phyloP scores from a whole-genome alignment of 2,329 filamentous ascomycete genomes.

The Dothideomycetes sp. region DNA sequence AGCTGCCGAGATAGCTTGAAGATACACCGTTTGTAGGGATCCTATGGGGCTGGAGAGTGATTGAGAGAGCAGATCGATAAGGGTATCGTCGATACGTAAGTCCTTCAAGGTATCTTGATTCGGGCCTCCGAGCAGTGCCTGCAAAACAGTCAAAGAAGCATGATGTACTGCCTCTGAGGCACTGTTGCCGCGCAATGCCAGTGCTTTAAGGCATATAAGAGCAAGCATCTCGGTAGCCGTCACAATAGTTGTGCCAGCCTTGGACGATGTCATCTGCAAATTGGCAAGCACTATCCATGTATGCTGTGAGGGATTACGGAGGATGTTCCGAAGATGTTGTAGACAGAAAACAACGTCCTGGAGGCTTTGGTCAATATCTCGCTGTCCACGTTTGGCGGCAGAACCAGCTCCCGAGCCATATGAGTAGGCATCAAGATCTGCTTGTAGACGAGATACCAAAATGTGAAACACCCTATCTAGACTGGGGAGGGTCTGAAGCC shows the following conservation, averaged over 20 bases:
- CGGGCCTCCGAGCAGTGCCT: constrained; percentile 13
- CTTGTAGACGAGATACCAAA: constrained; percentile 10
- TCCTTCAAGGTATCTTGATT: constrained; percentile 10
- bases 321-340: constrained; percentile 59
- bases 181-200: constrained; percentile 6
- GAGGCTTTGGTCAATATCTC: constrained; percentile 10
- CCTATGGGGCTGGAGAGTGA: constrained; percentile 13
- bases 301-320: constrained; percentile 56
- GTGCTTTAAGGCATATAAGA: constrained; percentile 12
- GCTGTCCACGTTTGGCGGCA: constrained; percentile 4
- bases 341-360: constrained; percentile 69
- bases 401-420: not conserved
- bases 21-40: constrained; percentile 13
- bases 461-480: constrained; percentile 37
- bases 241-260: not conserved
- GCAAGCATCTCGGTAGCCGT: constrained; percentile 14
- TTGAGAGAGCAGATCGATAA: constrained; percentile 15
- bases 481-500: constrained; percentile 57
- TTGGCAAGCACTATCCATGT: constrained; percentile 43
- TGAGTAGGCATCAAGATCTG: constrained; percentile 9
- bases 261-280: constrained; percentile 2
- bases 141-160: constrained; percentile 13
- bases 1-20: constrained; percentile 7
- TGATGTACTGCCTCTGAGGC: constrained; percentile 10
- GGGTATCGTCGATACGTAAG: constrained; percentile 15